These are phyloP conservation scores for Apium graveolens DNA, from an alignment of 129 eudicot genomes.

Conservation along the genomic window DNA sequence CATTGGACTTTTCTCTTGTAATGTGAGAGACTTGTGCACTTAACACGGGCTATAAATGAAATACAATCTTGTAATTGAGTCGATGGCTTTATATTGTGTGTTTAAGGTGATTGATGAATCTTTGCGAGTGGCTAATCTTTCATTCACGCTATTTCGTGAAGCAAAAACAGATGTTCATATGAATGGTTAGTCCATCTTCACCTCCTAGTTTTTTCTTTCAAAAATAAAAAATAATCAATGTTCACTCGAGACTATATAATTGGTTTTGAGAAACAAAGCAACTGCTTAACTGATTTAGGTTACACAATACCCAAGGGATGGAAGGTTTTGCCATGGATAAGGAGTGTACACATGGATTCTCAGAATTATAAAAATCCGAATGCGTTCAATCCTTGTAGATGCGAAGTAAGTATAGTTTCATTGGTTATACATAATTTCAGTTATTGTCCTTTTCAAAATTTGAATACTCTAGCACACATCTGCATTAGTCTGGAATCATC, in stretches of 20 bases:
- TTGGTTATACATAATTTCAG: neutral
- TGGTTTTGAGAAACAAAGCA: neutral
- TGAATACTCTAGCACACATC: neutral
- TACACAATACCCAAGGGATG: slow-evolving; percentile 7
- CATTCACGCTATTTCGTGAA: neutral
- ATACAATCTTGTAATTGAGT: neutral
- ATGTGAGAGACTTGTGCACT: neutral
- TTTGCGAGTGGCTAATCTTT: slow-evolving; percentile 1
- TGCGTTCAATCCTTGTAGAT: slow-evolving; percentile 10
- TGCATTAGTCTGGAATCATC: neutral
- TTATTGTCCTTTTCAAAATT: neutral
- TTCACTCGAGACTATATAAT: no score
- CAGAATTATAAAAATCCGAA: neutral
- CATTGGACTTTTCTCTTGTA: neutral
- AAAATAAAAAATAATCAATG: no score
- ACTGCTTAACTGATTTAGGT: neutral
- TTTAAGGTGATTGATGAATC: slow-evolving; percentile 7
- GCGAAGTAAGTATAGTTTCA: neutral
- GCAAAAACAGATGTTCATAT: slow-evolving; percentile 6
- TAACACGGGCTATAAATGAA: neutral
- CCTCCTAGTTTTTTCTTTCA: neutral
- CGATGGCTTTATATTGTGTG: neutral
- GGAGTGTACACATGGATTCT: slow-evolving; percentile 12
- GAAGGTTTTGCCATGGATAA: slow-evolving; percentile 14
- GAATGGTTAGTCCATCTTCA: neutral